Evolutionary conservation across 2,329 filamentous ascomycete genomes (phyloP).

Genomic region (Dissoconium aciculare): DNA sequence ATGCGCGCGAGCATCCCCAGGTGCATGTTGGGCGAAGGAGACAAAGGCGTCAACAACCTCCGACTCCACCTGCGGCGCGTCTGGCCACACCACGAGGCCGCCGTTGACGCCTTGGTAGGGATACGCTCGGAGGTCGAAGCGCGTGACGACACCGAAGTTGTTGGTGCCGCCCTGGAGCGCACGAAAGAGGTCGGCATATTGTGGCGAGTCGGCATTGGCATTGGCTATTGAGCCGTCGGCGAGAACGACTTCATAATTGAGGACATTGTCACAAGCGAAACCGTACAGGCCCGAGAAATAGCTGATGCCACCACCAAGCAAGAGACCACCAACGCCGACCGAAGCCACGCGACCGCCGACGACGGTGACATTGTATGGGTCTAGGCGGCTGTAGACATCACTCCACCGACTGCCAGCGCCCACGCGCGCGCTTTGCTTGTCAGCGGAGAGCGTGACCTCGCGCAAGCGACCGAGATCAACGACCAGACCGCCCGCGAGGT

Average conservation of each 20-base stretch:
- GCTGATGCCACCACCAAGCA: slow-evolving; percentile 19
- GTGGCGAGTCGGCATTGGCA: slow-evolving; percentile 10
- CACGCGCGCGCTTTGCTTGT: slow-evolving; percentile 2
- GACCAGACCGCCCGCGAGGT: neutral
- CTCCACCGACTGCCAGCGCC: slow-evolving; percentile 11
- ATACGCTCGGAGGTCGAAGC: slow-evolving; percentile 15
- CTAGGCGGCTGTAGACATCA: slow-evolving; percentile 12
- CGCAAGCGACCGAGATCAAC: neutral
- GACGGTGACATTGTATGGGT: slow-evolving; percentile 9
- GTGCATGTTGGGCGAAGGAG: slow-evolving; percentile 7
- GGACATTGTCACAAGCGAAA: slow-evolving; percentile 19
- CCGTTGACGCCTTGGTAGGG: slow-evolving; percentile 6
- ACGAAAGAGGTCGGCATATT: slow-evolving; percentile 13
- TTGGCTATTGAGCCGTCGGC: slow-evolving; percentile 13
- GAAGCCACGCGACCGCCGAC: slow-evolving; percentile 15
- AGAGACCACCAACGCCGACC: slow-evolving; percentile 19
- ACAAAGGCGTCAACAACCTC: slow-evolving; percentile 4
- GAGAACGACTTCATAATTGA: slow-evolving; percentile 18
- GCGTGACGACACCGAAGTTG: slow-evolving; percentile 20
- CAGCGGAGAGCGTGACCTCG: neutral
- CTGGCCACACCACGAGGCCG: slow-evolving; percentile 8
- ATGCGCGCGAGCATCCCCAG: slow-evolving; percentile 3
- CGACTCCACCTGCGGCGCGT: slow-evolving; percentile 3
- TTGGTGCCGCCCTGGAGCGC: slow-evolving; percentile 15
- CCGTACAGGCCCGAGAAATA: slow-evolving; percentile 18